Conservation (phyloP, 2,329 filamentous ascomycete genomes). For the Chaetomiaceae sp. region DNA sequence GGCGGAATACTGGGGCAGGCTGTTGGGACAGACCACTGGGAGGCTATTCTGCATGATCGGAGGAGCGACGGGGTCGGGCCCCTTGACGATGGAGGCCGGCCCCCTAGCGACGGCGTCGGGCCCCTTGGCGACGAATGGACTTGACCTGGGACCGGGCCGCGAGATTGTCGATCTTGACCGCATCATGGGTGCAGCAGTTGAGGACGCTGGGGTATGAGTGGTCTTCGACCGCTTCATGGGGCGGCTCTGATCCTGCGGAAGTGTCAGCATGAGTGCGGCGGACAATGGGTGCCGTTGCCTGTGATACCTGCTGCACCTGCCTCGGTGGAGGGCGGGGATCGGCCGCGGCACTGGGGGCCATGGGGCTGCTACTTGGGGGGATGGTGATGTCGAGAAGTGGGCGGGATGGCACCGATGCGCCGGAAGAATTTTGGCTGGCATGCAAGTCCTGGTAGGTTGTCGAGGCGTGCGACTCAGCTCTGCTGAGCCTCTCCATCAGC, state of each 20-base stretch:
- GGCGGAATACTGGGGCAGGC: slow-evolving; percentile 17
- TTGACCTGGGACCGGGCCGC: slow-evolving; percentile 36
- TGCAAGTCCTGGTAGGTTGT: slow-evolving; percentile 1
- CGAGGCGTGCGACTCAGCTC: slow-evolving; percentile 14
- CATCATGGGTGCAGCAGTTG: slow-evolving; percentile 39
- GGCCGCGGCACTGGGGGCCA: slow-evolving; percentile 26
- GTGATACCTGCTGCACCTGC: slow-evolving; percentile 17
- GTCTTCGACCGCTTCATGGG: slow-evolving; percentile 33
- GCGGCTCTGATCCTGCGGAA: slow-evolving; percentile 22
- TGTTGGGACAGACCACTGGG: slow-evolving; percentile 20
- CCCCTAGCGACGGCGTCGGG: too few relatives aligned
- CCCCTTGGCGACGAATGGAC: slow-evolving; percentile 36
- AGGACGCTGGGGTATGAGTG: slow-evolving; percentile 31
- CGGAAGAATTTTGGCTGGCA: slow-evolving; percentile 28
- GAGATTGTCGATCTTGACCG: slow-evolving; percentile 39
- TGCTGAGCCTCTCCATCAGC: slow-evolving; percentile 17
- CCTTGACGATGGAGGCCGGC: too few relatives aligned
- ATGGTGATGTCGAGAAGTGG: slow-evolving; percentile 24
- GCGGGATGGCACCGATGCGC: slow-evolving; percentile 24
- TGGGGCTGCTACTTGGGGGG: slow-evolving; percentile 30
- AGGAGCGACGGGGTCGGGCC: slow-evolving; percentile 34
- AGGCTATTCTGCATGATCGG: slow-evolving; percentile 15
- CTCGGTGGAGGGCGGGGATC: slow-evolving; percentile 2
- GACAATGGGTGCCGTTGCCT: background rate
- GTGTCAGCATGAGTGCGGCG: slow-evolving; percentile 12